Evolutionary conservation across 139 green algal species (phyloP), one percentile per base, ranked within the genome.

Genomic region (Picocystis salinarum): DNA sequence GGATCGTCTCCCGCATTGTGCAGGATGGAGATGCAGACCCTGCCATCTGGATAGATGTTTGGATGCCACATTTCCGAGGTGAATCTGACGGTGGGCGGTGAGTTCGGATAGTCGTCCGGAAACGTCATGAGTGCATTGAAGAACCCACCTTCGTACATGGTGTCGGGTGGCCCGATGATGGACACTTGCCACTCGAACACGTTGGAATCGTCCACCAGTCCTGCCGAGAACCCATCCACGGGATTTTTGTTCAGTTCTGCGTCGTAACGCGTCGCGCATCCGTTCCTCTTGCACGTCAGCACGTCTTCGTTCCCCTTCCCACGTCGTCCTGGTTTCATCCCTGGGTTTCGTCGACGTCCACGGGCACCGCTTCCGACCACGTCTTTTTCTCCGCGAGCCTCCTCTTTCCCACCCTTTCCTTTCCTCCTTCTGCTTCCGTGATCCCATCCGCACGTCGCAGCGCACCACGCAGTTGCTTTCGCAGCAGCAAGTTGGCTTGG

Each of bases 11-110:
- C 89, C 42, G 89, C 76, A 18, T 58, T 67, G 60, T 99, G 89
- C 42, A 99, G 67, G 49, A 99, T 99, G 33, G 89, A 99, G 47
- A 99, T 99, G 74, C 89, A 99, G n/a, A 99, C 89, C 12, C 70
- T 58, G 17, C 87, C 87, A 52, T 97, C 87, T 2, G 73, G 60
- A 57, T 94, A 97, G 33, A 97, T 76, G 52, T 93, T 93, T 5
- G 80, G 80, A 53, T 93, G 81, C 89, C 89, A 99, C 84, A 99
- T 96, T 22, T 98, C 89, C 39, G 80, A 94, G 0, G 73, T 92
- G 68, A 99, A 99, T 1, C 75, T 66, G 58, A 85, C 92, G 1
- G 63, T 70, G 15, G 89, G 89, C 11, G 89, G 89, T 4, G 54
- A 83, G 50, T 98, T 85, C 5, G 89, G 89, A 55, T 99, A 99